These are phyloP conservation scores for Chlorella sp. DNA, from an alignment of 139 green algal species.

Conservation along the genomic window DNA sequence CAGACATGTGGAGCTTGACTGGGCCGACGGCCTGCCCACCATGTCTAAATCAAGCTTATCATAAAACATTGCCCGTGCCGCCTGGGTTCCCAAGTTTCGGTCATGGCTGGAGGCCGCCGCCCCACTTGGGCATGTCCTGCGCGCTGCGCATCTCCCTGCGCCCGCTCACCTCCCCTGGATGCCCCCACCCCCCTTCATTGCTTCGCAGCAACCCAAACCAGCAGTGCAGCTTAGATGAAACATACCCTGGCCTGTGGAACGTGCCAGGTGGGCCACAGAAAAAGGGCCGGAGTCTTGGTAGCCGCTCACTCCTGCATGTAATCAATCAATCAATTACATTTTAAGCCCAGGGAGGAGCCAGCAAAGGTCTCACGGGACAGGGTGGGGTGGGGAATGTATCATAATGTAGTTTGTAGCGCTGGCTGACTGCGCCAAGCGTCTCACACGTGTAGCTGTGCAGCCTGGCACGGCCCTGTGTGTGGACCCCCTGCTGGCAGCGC, in stretches of 20 bases:
- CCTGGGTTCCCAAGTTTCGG: too few relatives aligned
- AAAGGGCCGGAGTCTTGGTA: not conserved
- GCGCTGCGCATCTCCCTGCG: not conserved
- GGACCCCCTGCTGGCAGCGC: not conserved
- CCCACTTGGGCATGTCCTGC: not conserved
- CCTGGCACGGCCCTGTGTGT: too few relatives aligned
- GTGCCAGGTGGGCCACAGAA: not conserved
- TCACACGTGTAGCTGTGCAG: not conserved
- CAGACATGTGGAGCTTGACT: too few relatives aligned
- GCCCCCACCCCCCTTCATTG: not conserved
- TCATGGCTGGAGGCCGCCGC: too few relatives aligned
- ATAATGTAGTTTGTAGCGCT: too few relatives aligned
- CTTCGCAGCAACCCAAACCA: not conserved
- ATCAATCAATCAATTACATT: too few relatives aligned
- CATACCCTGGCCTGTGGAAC: not conserved
- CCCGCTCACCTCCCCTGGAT: not conserved
- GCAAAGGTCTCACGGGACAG: too few relatives aligned
- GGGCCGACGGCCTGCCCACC: too few relatives aligned
- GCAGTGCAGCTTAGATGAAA: not conserved
- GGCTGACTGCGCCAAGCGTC: not conserved
- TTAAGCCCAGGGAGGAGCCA: too few relatives aligned
- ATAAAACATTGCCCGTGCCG: too few relatives aligned
- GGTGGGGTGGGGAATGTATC: too few relatives aligned
- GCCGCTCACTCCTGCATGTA: not conserved
- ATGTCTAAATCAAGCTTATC: too few relatives aligned